These are phyloP conservation scores for Galeopsis tetrahit DNA, from an alignment of 257 asterid species.

Conservation along the genomic window DNA sequence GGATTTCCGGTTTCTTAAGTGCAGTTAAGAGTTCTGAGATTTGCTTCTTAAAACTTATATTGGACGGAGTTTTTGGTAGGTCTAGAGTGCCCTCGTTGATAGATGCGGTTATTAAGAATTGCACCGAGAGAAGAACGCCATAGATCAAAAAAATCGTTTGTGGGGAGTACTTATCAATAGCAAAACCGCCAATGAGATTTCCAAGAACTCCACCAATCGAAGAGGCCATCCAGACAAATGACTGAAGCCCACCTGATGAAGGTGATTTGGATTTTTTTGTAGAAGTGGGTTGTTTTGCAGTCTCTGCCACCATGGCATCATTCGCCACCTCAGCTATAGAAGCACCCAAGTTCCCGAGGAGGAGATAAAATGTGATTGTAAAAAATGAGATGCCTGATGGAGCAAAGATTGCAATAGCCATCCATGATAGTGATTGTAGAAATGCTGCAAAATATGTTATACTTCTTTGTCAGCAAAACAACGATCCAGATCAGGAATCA, in stretches of 20 bases:
- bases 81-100: constrained; percentile 65
- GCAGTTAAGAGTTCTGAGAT: constrained; percentile 64
- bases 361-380: constrained; percentile 67
- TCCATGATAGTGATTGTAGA: constrained; percentile 89
- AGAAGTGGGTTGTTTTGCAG: constrained; percentile 56
- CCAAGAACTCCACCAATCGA: constrained; percentile 86
- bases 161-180: constrained; percentile 57
- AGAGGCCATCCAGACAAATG: constrained; percentile 95
- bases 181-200: constrained; percentile 74
- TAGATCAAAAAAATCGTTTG: constrained; percentile 58
- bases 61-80: constrained; percentile 66
- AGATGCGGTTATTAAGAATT: constrained; percentile 65
- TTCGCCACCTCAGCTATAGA: constrained; percentile 92
- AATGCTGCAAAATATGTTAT: constrained; percentile 59
- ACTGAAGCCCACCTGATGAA: constrained; percentile 74
- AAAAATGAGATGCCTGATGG: constrained; percentile 67
- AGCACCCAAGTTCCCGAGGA: constrained; percentile 92
- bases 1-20: constrained; percentile 67
- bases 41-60: constrained; percentile 54
- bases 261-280: constrained; percentile 53
- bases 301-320: constrained; percentile 97
- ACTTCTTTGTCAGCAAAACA: constrained; percentile 19
- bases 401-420: constrained; percentile 61
- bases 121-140: constrained; percentile 63
- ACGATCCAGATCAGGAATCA: not conserved